phyloP scores from a whole-genome alignment of 768 basidiomycete species.

The Royoungia palumana region DNA sequence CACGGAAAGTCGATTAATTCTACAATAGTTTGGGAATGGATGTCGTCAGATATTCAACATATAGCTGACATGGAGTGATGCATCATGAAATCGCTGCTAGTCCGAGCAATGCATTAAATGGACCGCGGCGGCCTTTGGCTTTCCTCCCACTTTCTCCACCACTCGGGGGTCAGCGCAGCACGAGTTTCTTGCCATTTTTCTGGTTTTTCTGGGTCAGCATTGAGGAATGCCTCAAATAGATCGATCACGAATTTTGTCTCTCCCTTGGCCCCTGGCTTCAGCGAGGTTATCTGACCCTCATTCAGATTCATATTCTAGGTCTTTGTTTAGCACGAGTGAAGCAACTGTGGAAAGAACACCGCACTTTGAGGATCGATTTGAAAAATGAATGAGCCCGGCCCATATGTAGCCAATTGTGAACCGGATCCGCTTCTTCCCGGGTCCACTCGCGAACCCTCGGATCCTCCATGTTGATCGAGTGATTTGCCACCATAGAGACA shows the following conservation, averaged over 20 bases:
- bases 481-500: conserved; percentile 16
- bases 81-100: background rate
- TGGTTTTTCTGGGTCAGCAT: conserved; percentile 20
- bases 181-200: conserved; percentile 24
- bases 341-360: background rate
- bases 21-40: conserved; percentile 12
- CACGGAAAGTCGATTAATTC: conserved; percentile 64
- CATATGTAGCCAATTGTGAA: conserved; percentile 38
- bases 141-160: conserved; percentile 32
- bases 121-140: conserved; percentile 14
- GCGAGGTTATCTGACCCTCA: conserved; percentile 10
- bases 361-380: conserved; percentile 29
- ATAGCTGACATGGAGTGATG: background rate
- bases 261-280: conserved; percentile 6
- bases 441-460: conserved; percentile 41
- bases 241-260: conserved; percentile 17
- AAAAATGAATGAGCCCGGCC: conserved; percentile 26
- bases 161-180: conserved; percentile 21
- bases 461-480: conserved; percentile 30
- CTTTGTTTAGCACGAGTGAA: background rate
- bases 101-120: background rate
- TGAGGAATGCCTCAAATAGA: conserved; percentile 25
- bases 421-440: conserved; percentile 32
- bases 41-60: conserved; percentile 19
- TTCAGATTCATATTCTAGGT: conserved; percentile 18